These are phyloP conservation scores for Grosmannia huntii DNA, from an alignment of 2,329 filamentous ascomycete species.

Conservation along the genomic window DNA sequence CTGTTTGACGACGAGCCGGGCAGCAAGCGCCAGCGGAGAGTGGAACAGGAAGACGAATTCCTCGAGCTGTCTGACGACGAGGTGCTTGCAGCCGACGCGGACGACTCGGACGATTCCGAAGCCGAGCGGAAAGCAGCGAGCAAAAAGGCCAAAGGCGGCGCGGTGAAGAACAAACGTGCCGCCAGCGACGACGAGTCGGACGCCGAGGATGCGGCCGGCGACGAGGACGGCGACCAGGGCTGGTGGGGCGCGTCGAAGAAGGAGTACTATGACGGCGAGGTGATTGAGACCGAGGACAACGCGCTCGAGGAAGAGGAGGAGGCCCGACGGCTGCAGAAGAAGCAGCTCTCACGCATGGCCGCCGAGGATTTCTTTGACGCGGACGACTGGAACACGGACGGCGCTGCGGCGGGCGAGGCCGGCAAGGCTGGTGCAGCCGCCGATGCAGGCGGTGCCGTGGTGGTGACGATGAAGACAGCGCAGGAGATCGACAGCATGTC, in stretches of 20 bases:
- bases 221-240: slow-evolving; percentile 43
- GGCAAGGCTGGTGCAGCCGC: slow-evolving; percentile 26
- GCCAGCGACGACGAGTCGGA: slow-evolving; percentile 24
- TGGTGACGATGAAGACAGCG: slow-evolving; percentile 75
- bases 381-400: slow-evolving; percentile 60
- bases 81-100: slow-evolving; percentile 22
- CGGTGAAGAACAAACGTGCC: slow-evolving; percentile 28
- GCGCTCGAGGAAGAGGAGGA: slow-evolving; percentile 88
- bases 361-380: slow-evolving; percentile 94
- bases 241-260: slow-evolving; percentile 82
- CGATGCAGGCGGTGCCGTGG: slow-evolving; percentile 40
- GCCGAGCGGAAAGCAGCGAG: slow-evolving; percentile 13
- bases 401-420: not conserved
- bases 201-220: slow-evolving; percentile 40
- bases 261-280: slow-evolving; percentile 88
- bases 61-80: slow-evolving; percentile 52
- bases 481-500: slow-evolving; percentile 72
- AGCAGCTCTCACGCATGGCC: slow-evolving; percentile 77
- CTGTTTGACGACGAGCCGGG: slow-evolving; percentile 70
- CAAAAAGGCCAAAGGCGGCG: slow-evolving; percentile 5
- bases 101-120: slow-evolving; percentile 10
- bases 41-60: slow-evolving; percentile 43
- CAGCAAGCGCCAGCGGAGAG: slow-evolving; percentile 62
- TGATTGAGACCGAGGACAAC: slow-evolving; percentile 48
- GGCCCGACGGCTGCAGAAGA: slow-evolving; percentile 76